These are phyloP conservation scores for Neurospora cerealis DNA, from an alignment of 495 filamentous ascomycete genomes.

Conservation along the genomic window DNA sequence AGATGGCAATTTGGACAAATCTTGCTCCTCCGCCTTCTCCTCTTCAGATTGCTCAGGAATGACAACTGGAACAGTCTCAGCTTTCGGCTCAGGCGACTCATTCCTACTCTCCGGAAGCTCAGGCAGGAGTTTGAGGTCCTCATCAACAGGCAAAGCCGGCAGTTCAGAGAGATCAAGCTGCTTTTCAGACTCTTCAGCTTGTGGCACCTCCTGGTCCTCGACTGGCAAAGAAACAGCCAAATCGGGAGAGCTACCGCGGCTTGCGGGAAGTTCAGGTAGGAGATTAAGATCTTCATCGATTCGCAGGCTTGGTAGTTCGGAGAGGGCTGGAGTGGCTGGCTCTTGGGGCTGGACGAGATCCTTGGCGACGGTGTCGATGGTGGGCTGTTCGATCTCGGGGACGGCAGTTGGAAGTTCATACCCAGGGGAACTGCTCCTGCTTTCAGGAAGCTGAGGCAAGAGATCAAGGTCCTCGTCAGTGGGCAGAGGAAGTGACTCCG, in stretches of 20 bases:
- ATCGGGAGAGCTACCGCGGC: slow-evolving; percentile 1
- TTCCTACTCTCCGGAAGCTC: slow-evolving; percentile 7
- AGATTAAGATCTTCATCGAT: too few relatives aligned
- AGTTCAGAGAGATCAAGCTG: background rate
- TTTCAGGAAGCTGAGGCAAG: too few relatives aligned
- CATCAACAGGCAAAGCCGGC: background rate
- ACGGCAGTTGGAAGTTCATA: too few relatives aligned
- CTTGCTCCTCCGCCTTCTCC: slow-evolving; percentile 2
- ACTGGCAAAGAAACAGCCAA: background rate
- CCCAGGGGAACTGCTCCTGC: too few relatives aligned
- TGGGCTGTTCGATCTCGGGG: too few relatives aligned
- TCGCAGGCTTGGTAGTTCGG: too few relatives aligned
- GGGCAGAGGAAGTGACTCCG: too few relatives aligned
- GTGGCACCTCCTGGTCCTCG: background rate
- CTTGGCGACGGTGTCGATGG: too few relatives aligned
- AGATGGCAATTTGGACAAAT: background rate
- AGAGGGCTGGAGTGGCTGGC: too few relatives aligned
- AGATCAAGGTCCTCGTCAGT: too few relatives aligned
- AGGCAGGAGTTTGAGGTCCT: background rate
- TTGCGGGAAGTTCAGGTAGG: too few relatives aligned
- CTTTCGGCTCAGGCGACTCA: slow-evolving; percentile 1
- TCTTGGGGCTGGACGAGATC: too few relatives aligned
- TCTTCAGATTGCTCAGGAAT: background rate
- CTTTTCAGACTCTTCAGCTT: background rate
- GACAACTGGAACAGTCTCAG: background rate